Conservation (phyloP, 139 green algal genomes). For the Parachlorella kessleri region DNA sequence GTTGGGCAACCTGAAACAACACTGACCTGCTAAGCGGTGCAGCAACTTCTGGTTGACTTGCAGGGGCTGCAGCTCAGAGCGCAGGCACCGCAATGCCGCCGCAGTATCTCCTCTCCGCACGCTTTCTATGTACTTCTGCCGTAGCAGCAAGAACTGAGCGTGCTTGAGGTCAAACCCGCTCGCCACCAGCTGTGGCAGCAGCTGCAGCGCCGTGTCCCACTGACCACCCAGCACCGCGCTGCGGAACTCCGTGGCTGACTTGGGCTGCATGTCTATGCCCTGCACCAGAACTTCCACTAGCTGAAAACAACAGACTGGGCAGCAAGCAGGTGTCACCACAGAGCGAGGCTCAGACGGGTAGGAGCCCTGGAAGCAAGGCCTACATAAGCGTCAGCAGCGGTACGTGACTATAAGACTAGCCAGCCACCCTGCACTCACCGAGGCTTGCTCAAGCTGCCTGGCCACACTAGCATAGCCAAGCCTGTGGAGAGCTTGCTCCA, state of each 20-base stretch:
- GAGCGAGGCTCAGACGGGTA: no score
- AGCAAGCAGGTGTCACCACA: no score
- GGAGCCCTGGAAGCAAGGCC: no score
- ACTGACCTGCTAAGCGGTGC: conserved; percentile 44
- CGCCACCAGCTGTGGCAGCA: conserved; percentile 55
- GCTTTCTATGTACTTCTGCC: conserved; percentile 63
- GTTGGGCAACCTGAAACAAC: no score
- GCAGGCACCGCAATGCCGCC: conserved; percentile 42
- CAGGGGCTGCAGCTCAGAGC: conserved; percentile 50
- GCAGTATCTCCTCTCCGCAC: conserved; percentile 29
- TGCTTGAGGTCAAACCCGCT: conserved; percentile 12
- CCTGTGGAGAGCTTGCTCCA: conserved; percentile 72
- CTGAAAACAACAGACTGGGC: no score
- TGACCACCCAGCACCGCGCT: conserved; percentile 55
- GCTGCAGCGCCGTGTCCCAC: conserved; percentile 57
- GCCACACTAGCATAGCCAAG: conserved; percentile 66
- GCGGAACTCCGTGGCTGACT: conserved; percentile 56
- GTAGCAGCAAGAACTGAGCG: conserved; percentile 59
- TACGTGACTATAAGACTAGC: no score
- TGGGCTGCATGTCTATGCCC: conserved; percentile 66
- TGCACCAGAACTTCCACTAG: no score
- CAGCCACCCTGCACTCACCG: no score
- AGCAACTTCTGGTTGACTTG: conserved; percentile 33
- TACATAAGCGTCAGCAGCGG: no score
- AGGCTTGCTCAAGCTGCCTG: conserved; percentile 47